A percentile compares a stretch with the other conserved stretches of the same genome.
phyloP scores from a whole-genome alignment of 202 grass and related monocot species.

The Digitaria exilis region DNA sequence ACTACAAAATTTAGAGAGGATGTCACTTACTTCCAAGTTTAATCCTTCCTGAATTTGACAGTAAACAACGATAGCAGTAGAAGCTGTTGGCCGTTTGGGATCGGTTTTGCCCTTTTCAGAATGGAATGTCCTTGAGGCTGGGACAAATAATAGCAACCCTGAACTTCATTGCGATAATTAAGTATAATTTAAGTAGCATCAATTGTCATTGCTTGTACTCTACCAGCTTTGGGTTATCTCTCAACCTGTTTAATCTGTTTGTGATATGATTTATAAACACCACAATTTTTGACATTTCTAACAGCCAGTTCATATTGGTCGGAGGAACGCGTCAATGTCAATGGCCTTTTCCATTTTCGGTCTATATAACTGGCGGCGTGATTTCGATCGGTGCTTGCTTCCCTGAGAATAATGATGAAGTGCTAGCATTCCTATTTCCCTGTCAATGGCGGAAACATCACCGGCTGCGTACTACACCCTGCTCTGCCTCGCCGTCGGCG shows the following conservation, averaged over 20 bases:
- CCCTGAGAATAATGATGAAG: too few species aligned
- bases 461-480: not conserved
- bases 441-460: conserved; percentile 14
- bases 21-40: too few species aligned
- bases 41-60: not conserved
- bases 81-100: too few species aligned
- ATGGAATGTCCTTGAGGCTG: too few species aligned
- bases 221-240: not conserved
- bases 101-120: too few species aligned
- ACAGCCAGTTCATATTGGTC: not conserved
- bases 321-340: not conserved
- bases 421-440: not conserved
- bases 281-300: not conserved
- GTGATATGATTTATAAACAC: not conserved
- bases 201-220: not conserved
- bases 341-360: not conserved
- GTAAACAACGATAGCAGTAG: too few species aligned
- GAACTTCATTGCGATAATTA: too few species aligned
- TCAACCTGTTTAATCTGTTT: not conserved
- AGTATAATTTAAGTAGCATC: too few species aligned
- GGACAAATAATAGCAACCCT: too few species aligned
- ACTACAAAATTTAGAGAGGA: too few species aligned
- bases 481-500: not conserved
- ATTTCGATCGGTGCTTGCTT: not conserved
- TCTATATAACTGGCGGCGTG: not conserved